Evolutionary conservation across 2,329 filamentous ascomycete species (phyloP).

Genomic region (Nemania serpens): DNA sequence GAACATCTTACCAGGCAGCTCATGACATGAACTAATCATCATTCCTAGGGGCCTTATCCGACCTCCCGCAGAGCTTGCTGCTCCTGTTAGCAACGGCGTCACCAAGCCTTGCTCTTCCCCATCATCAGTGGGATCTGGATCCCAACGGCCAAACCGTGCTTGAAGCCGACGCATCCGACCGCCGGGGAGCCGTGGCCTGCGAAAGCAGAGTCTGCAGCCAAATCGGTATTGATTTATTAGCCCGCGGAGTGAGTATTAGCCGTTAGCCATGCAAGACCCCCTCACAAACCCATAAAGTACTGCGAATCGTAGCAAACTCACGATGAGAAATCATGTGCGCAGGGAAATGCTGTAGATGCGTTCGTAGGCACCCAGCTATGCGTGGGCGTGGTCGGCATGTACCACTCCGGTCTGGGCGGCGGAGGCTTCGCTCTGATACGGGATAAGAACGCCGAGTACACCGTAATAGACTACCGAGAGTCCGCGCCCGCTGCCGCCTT

Average conservation of each 20-base stretch:
- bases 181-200: slow-evolving; percentile 39
- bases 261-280: neutral
- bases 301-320: neutral
- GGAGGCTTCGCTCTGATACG: slow-evolving; percentile 89
- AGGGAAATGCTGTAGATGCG: slow-evolving; percentile 79
- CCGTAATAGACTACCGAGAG: slow-evolving; percentile 89
- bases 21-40: slow-evolving; percentile 2
- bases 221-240: slow-evolving; percentile 42
- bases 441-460: slow-evolving; percentile 71
- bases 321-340: neutral
- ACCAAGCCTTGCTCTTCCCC: slow-evolving; percentile 4
- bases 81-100: slow-evolving; percentile 17
- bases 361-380: slow-evolving; percentile 76
- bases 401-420: slow-evolving; percentile 83
- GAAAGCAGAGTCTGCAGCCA: slow-evolving; percentile 42
- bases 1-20: neutral
- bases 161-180: slow-evolving; percentile 21
- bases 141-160: slow-evolving; percentile 29
- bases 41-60: slow-evolving; percentile 2
- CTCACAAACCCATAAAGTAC: neutral
- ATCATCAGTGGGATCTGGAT: slow-evolving; percentile 7
- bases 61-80: slow-evolving; percentile 18
- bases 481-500: slow-evolving; percentile 80
- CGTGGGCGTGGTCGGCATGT: slow-evolving; percentile 76
- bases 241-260: slow-evolving; percentile 36